Percentiles rank a stretch among this genome's conserved stretches.
phyloP scores from a whole-genome alignment of 306 rosid genomes.

The Datisca glomerata region DNA sequence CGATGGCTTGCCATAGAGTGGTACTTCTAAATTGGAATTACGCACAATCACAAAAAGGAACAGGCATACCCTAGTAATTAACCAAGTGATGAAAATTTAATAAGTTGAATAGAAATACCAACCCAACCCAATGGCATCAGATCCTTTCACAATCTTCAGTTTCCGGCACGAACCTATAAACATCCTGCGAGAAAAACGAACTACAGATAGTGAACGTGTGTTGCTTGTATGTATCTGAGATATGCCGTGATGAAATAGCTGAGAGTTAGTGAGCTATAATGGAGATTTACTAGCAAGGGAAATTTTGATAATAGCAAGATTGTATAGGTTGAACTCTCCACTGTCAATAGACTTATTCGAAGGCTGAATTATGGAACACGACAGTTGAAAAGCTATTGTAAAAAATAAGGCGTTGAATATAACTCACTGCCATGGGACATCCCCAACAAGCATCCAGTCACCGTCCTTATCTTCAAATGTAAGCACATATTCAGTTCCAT shows the following conservation, averaged over 20 bases:
- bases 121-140: constrained; percentile 98
- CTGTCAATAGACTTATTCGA: too few relatives aligned
- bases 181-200: constrained; percentile 61
- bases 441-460: constrained; percentile 99
- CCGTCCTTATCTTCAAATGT: constrained; percentile 88
- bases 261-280: too few relatives aligned
- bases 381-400: neutral
- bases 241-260: too few relatives aligned
- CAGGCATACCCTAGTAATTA: neutral
- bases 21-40: neutral
- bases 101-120: neutral
- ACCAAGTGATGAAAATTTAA: too few relatives aligned
- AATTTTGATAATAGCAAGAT: too few relatives aligned
- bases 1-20: too few relatives aligned
- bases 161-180: constrained; percentile 79
- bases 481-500: constrained; percentile 90
- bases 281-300: too few relatives aligned
- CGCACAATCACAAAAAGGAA: neutral
- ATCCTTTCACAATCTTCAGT: constrained; percentile 91
- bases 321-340: too few relatives aligned
- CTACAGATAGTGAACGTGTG: too few relatives aligned
- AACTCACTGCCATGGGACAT: constrained; percentile 95
- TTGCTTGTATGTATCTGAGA: too few relatives aligned
- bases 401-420: neutral
- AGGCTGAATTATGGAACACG: constrained; percentile 1